Base-by-base conservation (phyloP, 768 basidiomycete species). In the Leccinum barrowsii region DNA sequence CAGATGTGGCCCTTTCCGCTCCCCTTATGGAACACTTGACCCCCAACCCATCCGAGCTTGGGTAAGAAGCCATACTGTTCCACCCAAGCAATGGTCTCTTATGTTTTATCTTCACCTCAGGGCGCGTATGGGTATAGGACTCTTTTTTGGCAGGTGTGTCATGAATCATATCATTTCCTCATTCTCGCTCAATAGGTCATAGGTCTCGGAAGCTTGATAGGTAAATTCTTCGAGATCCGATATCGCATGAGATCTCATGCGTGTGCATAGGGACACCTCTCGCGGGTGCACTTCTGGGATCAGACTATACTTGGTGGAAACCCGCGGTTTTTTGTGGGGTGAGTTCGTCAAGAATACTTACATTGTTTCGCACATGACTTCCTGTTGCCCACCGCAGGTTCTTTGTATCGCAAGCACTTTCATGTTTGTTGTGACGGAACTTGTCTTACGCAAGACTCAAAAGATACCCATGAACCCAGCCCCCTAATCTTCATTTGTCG, bases 291-390 rank as follows among this genome's bases (percentile, higher is more conserved):
- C 71, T 86, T n/a, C 71, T 86, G 2, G 77, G 81, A 2, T 59
- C 74, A n/a, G 64, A 73, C 7, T 84, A 80, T 57, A 58, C 70
- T 2, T 86, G 85, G 85, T 85, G 82, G 81, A 73, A 75, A 49
- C 81, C 84, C 4, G 77, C 78, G 7, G 58, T 83, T 19, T 82
- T 84, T 61, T 74, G 79, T 40, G 84, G 82, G 55, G 71, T 76
- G 60, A 58, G 65, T 50, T 15, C 47, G 34, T 50, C 21, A 50
- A 15, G 5, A 21, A 52, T 19, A n/a, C 2, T n/a, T 48, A 22
- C 7, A 47, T 44, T 35, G 5, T 47, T 24, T 40, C 32, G n/a
- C 28, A 4, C 22, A 52, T 65, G 56, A 63, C 32, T n/a, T 22
- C 44, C 40, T 40, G 34, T 35, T 5, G 34, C 47, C 5, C 44